Conservation (phyloP, 768 basidiomycete species). For the Strobilomyces confusus region DNA sequence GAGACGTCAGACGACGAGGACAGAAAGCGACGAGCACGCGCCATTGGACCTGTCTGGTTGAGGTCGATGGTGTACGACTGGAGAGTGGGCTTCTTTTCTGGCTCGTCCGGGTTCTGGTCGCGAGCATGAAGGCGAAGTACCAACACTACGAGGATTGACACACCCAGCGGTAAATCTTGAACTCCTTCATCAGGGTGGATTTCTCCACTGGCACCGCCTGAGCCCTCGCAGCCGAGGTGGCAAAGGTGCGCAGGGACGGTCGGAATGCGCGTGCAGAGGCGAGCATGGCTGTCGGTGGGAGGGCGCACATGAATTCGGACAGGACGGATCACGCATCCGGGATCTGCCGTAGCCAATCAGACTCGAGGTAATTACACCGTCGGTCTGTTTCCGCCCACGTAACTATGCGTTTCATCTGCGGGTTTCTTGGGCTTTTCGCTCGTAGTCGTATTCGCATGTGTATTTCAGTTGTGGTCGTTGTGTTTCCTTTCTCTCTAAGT, state of each 20-base stretch:
- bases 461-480: too few species aligned
- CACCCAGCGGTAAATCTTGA: constrained; percentile 99
- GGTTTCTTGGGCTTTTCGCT: too few species aligned
- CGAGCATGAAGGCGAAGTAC: neutral
- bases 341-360: neutral
- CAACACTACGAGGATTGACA: neutral
- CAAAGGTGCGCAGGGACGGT: constrained; percentile 28
- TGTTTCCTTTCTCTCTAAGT: too few species aligned
- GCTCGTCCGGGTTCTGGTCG: constrained; percentile 86
- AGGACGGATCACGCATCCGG: neutral
- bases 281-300: too few species aligned
- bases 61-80: constrained; percentile 92
- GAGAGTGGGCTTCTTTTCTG: constrained; percentile 83
- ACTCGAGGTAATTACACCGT: neutral
- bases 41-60: constrained; percentile 95
- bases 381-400: too few species aligned
- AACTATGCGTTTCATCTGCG: too few species aligned
- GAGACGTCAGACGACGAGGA: too few species aligned
- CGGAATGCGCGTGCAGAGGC: neutral
- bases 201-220: constrained; percentile 56
- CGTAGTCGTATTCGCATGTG: too few species aligned
- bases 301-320: constrained; percentile 20
- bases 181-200: constrained; percentile 79
- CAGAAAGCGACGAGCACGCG: too few species aligned
- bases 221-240: constrained; percentile 23